phyloP scores from a whole-genome alignment of 2,329 filamentous ascomycete species.

The Phialophora tarda region DNA sequence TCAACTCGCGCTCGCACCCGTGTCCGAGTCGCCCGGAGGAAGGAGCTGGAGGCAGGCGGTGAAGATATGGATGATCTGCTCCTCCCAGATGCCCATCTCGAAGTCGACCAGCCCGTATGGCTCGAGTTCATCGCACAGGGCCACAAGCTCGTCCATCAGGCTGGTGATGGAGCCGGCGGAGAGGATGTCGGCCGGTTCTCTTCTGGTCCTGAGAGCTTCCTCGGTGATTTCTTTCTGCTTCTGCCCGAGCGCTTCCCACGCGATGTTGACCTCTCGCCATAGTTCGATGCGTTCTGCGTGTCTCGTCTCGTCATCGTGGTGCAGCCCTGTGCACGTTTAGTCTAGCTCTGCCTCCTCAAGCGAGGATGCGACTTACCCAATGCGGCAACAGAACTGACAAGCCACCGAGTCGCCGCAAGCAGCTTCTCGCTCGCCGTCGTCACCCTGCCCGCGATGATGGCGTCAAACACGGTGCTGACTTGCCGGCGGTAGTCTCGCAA shows the following conservation, averaged over 20 bases:
- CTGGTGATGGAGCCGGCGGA: slow-evolving; percentile 71
- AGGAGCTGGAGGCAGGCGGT: slow-evolving; percentile 31
- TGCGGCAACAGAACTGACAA: slow-evolving; percentile 68
- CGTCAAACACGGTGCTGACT: slow-evolving; percentile 70
- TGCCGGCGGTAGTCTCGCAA: slow-evolving; percentile 67
- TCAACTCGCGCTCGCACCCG: slow-evolving; percentile 13
- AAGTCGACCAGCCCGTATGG: slow-evolving; percentile 95
- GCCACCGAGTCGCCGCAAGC: slow-evolving; percentile 68
- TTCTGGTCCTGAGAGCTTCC: slow-evolving; percentile 63
- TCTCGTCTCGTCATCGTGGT: slow-evolving; percentile 77
- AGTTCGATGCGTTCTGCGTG: slow-evolving; percentile 78
- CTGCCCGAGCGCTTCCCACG: slow-evolving; percentile 83
- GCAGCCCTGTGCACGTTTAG: slow-evolving; percentile 56
- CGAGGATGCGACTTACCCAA: slow-evolving; percentile 62
- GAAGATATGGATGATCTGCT: slow-evolving; percentile 73
- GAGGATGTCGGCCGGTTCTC: slow-evolving; percentile 66
- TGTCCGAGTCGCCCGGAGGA: slow-evolving; percentile 11
- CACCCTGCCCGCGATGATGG: slow-evolving; percentile 68
- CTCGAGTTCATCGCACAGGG: slow-evolving; percentile 84
- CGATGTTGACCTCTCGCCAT: slow-evolving; percentile 94
- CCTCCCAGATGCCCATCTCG: slow-evolving; percentile 95
- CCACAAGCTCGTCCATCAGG: slow-evolving; percentile 81
- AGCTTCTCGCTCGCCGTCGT: slow-evolving; percentile 64
- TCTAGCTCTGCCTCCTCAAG: background rate
- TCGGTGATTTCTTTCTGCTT: slow-evolving; percentile 78